Base-by-base conservation (phyloP, 2,329 filamentous ascomycete species). In the Aspergillus bombycis region DNA sequence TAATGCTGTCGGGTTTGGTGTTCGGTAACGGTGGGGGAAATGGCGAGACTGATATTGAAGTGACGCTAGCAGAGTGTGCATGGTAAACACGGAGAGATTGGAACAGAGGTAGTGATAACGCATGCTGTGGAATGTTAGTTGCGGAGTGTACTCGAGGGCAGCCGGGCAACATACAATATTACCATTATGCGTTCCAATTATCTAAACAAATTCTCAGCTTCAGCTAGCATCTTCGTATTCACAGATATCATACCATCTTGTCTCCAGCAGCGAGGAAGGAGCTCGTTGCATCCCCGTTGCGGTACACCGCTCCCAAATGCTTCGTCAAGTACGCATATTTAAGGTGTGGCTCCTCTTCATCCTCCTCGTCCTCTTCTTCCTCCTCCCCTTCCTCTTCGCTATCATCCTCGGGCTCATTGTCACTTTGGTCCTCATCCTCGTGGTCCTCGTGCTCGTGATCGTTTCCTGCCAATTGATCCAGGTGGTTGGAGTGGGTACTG, bases 281-380 rank as follows among this genome's bases (percentile, higher is more conserved):
- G 78, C 94, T 97, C 30, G 94, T 97, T 70, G 93, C 92, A 85
- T 99, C 95, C 70, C 93, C 94, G 81, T 96, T 97, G 63, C 93
- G 89, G 81, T 99, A 99, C 38, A 97, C 87, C 50, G 90, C 83
- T 30, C 86, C 88, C 65, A 99, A 81, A 72, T 90, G 89, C 65
- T 89, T 90, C 9, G 95, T 98, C 70, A 98, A 81, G 56, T 93
- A 90, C 57, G 90, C 91, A 77, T 97, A 97, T 79, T 99, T 99
- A 71, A 99, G 86, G 74, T 90, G 91, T 32, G 95, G 96, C 79
- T 98, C 94, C 21, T 98, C 94, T 7, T 97, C 94, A 3, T 95
- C 93, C 0, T 94, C 92, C 0, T 96, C 92, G 0, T 91, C 89
- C 0, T 91, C 90, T 0, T 93, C 90, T 0, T 89, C 88, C 0